phyloP scores from a whole-genome alignment of 257 asterid species.

The Jacaranda mimosifolia region DNA sequence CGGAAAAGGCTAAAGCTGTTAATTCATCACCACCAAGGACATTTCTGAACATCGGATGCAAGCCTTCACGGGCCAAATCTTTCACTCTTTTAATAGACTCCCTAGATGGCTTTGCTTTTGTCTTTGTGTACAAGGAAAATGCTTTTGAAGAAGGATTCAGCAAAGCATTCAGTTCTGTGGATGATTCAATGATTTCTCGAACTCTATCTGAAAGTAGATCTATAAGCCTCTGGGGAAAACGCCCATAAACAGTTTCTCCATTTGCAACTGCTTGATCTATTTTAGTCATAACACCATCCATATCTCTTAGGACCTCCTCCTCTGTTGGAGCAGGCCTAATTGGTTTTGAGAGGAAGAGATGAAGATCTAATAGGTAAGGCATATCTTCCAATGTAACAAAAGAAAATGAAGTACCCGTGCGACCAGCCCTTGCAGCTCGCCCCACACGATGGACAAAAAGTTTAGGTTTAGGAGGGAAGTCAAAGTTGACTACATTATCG shows the following conservation, averaged over 20 bases:
- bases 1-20: slow-evolving; percentile 92
- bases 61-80: slow-evolving; percentile 84
- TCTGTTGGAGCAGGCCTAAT: slow-evolving; percentile 90
- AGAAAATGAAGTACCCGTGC: slow-evolving; percentile 87
- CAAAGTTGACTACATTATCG: slow-evolving; percentile 91
- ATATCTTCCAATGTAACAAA: slow-evolving; percentile 86
- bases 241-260: slow-evolving; percentile 91
- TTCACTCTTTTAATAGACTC: slow-evolving; percentile 87
- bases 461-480: slow-evolving; percentile 91
- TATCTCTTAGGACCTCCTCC: slow-evolving; percentile 74
- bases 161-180: slow-evolving; percentile 74
- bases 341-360: slow-evolving; percentile 92
- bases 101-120: slow-evolving; percentile 86
- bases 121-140: slow-evolving; percentile 72
- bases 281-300: slow-evolving; percentile 65
- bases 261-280: slow-evolving; percentile 70
- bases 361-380: slow-evolving; percentile 91
- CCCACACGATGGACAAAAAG: slow-evolving; percentile 99
- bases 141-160: slow-evolving; percentile 74
- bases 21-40: slow-evolving; percentile 76
- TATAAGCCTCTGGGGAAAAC: slow-evolving; percentile 83
- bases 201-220: slow-evolving; percentile 92
- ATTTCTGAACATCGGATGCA: slow-evolving; percentile 84
- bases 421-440: slow-evolving; percentile 99
- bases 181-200: slow-evolving; percentile 78